phyloP scores from a whole-genome alignment of 169 alveolate genomes.

The Cryptosporidium sp. region DNA sequence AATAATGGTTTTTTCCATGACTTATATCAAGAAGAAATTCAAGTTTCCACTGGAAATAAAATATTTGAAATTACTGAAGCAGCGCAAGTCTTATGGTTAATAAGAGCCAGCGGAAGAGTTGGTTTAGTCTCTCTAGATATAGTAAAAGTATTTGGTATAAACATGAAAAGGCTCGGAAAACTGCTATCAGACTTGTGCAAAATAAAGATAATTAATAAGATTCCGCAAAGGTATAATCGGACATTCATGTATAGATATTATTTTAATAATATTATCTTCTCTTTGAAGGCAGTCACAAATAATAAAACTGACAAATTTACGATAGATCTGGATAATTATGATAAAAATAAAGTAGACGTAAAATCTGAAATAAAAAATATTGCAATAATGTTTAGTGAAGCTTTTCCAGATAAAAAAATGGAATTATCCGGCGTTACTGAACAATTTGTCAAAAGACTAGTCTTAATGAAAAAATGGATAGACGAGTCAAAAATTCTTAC shows the following conservation, averaged over 20 bases:
- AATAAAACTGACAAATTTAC: background rate
- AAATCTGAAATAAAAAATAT: background rate
- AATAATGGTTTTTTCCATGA: constrained; percentile 18
- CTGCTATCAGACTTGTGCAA: constrained; percentile 41
- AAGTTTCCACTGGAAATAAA: constrained; percentile 1
- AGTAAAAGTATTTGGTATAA: constrained; percentile 39
- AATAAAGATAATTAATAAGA: constrained; percentile 5
- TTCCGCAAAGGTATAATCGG: constrained; percentile 67
- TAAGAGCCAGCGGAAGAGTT: constrained; percentile 30
- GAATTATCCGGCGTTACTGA: constrained; percentile 40
- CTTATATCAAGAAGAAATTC: constrained; percentile 5
- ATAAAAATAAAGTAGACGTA: background rate
- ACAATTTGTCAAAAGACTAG: constrained; percentile 44
- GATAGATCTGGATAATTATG: background rate
- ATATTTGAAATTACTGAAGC: constrained; percentile 60
- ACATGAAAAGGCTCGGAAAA: constrained; percentile 70
- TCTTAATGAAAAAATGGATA: constrained; percentile 38
- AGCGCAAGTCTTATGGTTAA: constrained; percentile 48
- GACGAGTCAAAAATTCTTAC: constrained; percentile 55
- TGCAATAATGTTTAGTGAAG: constrained; percentile 5
- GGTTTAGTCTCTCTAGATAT: constrained; percentile 68
- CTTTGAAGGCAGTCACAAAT: background rate
- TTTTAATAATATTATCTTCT: background rate
- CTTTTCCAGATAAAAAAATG: constrained; percentile 10
- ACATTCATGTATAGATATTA: constrained; percentile 75